Conservation (phyloP, 768 basidiomycete genomes). For the Amanita exitialis region DNA sequence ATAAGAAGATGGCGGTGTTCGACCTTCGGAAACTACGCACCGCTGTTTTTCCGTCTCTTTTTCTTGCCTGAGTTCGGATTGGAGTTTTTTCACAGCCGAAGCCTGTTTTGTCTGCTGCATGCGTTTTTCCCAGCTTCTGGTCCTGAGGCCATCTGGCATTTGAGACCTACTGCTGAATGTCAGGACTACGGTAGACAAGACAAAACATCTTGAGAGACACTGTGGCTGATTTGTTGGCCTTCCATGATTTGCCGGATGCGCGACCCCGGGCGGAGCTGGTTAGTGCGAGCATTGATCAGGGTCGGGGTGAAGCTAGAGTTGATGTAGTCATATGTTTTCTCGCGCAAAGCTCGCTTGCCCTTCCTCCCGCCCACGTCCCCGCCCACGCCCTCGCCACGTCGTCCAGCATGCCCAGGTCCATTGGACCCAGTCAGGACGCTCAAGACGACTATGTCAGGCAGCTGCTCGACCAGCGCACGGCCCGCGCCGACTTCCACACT, state of each 20-base stretch:
- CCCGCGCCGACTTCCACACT: slow-evolving; percentile 36
- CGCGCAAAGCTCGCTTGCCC: slow-evolving; percentile 5
- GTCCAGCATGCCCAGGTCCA: slow-evolving; percentile 30
- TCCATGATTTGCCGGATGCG: slow-evolving; percentile 66
- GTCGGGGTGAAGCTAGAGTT: neutral
- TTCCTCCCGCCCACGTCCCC: slow-evolving; percentile 9
- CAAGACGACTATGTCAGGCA: slow-evolving; percentile 37
- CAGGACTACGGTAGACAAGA: slow-evolving; percentile 9
- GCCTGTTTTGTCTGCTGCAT: slow-evolving; percentile 61
- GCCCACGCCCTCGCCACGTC: slow-evolving; percentile 9
- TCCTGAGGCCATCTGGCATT: slow-evolving; percentile 53
- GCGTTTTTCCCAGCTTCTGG: slow-evolving; percentile 56
- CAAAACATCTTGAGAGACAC: slow-evolving; percentile 25
- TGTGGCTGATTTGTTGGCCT: slow-evolving; percentile 35
- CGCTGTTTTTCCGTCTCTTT: slow-evolving; percentile 57
- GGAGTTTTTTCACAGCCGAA: slow-evolving; percentile 62
- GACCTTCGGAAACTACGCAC: slow-evolving; percentile 21
- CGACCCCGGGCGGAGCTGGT: slow-evolving; percentile 56
- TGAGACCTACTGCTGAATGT: slow-evolving; percentile 48
- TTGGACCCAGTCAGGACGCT: slow-evolving; percentile 24
- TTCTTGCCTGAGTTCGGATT: slow-evolving; percentile 67
- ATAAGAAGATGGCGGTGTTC: slow-evolving; percentile 1
- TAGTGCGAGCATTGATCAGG: slow-evolving; percentile 17
- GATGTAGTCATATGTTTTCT: neutral
- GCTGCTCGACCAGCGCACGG: slow-evolving; percentile 44